Percentiles rank a stretch among this genome's conserved stretches.
Evolutionary conservation across 2,329 filamentous ascomycete genomes (phyloP).

Genomic region (Neonectria ditissima): DNA sequence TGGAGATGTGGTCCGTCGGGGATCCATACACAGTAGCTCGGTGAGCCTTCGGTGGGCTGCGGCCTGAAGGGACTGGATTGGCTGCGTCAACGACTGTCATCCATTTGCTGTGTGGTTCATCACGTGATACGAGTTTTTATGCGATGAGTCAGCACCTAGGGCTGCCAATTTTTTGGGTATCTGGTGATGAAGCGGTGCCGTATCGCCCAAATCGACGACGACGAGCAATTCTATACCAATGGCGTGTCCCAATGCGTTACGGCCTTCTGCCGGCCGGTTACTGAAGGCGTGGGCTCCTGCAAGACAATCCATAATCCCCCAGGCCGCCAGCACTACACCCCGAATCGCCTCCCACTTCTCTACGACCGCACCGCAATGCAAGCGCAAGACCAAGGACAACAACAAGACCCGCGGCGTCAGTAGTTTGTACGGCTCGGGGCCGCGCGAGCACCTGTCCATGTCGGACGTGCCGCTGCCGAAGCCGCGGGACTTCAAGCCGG

Average conservation of each 20-base stretch:
- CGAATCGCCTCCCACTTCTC: constrained; percentile 58
- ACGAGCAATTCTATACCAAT: constrained; percentile 43
- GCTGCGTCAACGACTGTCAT: not conserved
- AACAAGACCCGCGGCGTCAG: constrained; percentile 87
- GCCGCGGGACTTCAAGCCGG: constrained; percentile 71
- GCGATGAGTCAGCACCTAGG: constrained; percentile 20
- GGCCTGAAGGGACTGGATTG: not conserved
- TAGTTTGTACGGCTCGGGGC: constrained; percentile 81
- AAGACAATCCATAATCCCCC: constrained; percentile 24
- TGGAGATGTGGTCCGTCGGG: constrained; percentile 29
- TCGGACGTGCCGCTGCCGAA: constrained; percentile 78
- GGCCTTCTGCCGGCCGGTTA: constrained; percentile 44
- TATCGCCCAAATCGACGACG: constrained; percentile 31
- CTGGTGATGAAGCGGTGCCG: constrained; percentile 24
- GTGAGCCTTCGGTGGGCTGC: constrained; percentile 26
- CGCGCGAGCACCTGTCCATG: constrained; percentile 79
- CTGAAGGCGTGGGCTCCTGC: constrained; percentile 31
- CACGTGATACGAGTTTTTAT: constrained; percentile 10
- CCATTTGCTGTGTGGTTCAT: not conserved
- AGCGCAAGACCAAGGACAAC: constrained; percentile 73
- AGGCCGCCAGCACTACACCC: constrained; percentile 23
- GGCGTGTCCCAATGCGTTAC: constrained; percentile 45
- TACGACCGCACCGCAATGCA: constrained; percentile 64
- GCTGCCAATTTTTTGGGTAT: constrained; percentile 38
- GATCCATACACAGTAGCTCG: constrained; percentile 23